Percentiles rank a stretch among this genome's conserved stretches.
These are phyloP conservation scores for Fusarium sp. DNA, from an alignment of 2,329 filamentous ascomycete genomes.

Conservation along the genomic window DNA sequence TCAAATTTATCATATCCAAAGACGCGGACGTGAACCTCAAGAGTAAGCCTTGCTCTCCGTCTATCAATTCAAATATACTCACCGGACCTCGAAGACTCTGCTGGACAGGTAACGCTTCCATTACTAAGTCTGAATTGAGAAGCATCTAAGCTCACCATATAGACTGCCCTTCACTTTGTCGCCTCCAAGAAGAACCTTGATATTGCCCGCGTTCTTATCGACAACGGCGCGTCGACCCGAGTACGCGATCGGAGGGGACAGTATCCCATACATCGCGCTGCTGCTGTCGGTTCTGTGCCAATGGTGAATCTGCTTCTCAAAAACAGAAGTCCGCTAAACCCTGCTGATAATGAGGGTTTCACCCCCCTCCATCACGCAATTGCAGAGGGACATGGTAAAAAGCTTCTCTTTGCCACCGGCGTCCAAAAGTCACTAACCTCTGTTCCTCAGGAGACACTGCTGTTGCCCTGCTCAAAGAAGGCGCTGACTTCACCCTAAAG, in stretches of 20 bases:
- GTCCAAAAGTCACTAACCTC: not conserved
- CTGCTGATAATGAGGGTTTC: constrained; percentile 81
- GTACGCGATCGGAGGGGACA: constrained; percentile 89
- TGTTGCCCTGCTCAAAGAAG: constrained; percentile 80
- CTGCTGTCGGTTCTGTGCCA: constrained; percentile 87
- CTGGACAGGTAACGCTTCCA: constrained; percentile 62
- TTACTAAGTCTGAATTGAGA: not conserved
- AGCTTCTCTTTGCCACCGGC: not conserved
- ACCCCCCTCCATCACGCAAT: constrained; percentile 91
- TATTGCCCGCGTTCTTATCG: constrained; percentile 78
- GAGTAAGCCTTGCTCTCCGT: constrained; percentile 55
- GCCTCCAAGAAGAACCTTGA: constrained; percentile 90
- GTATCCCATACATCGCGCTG: constrained; percentile 88
- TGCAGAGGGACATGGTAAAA: constrained; percentile 74
- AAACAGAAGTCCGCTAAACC: constrained; percentile 81
- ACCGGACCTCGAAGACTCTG: constrained; percentile 60
- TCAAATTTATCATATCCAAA: constrained; percentile 72
- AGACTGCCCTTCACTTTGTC: constrained; percentile 91
- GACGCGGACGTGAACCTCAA: constrained; percentile 78
- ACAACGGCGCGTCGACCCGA: constrained; percentile 77
- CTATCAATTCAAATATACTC: not conserved
- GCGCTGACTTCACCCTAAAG: constrained; percentile 81
- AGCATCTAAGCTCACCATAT: not conserved
- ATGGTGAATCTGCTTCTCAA: constrained; percentile 83
- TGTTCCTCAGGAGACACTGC: constrained; percentile 74